Evolutionary conservation across 2,329 filamentous ascomycete species (phyloP).

Genomic region (Monosporascus ibericus): DNA sequence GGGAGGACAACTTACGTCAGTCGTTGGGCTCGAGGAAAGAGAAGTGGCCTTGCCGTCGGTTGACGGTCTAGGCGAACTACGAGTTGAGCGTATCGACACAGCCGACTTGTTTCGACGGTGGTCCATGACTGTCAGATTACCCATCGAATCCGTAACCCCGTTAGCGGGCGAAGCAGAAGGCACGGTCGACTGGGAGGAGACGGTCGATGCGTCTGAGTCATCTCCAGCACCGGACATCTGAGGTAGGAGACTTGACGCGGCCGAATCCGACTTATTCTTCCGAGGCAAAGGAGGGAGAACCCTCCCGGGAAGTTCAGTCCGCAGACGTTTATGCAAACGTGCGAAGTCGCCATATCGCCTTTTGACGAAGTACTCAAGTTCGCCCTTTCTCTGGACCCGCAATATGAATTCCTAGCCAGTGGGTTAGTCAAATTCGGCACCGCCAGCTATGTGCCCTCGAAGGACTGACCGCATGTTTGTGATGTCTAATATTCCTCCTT

Average conservation of each 20-base stretch:
- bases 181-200: constrained; percentile 75
- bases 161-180: constrained; percentile 21
- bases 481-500: constrained; percentile 82
- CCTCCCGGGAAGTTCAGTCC: constrained; percentile 84
- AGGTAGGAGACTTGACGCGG: constrained; percentile 51
- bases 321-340: constrained; percentile 70
- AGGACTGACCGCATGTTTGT: constrained; percentile 75
- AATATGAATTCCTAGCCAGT: constrained; percentile 72
- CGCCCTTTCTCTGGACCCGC: constrained; percentile 71
- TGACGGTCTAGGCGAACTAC: constrained; percentile 35
- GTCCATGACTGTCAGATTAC: constrained; percentile 37
- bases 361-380: constrained; percentile 72
- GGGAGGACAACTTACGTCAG: constrained; percentile 14
- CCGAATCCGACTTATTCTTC: constrained; percentile 82
- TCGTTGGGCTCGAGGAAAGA: constrained; percentile 22
- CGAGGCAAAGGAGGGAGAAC: constrained; percentile 78
- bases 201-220: constrained; percentile 71
- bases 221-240: constrained; percentile 46
- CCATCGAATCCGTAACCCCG: constrained; percentile 26
- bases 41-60: constrained; percentile 36
- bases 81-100: constrained; percentile 26
- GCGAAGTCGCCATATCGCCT: constrained; percentile 85
- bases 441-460: neutral
- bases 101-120: constrained; percentile 32
- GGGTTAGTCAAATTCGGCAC: constrained; percentile 5